Percentiles rank a stretch among this genome's conserved stretches.
Evolutionary conservation across 805 yeast genomes (phyloP).

Genomic region (Lipomyces japonicus): DNA sequence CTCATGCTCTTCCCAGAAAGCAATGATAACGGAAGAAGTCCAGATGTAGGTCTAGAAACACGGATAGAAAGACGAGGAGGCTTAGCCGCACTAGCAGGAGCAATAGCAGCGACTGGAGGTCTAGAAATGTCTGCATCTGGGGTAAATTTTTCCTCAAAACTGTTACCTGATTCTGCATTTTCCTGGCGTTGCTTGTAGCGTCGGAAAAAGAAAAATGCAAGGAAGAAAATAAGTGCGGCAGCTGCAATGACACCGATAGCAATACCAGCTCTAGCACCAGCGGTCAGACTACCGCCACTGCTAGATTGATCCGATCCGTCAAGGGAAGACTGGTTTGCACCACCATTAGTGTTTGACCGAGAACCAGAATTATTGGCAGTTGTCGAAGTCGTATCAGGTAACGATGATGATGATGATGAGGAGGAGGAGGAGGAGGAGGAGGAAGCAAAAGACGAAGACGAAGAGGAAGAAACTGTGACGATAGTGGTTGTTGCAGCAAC

Average conservation of each 20-base stretch:
- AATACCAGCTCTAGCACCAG: slow-evolving; percentile 27
- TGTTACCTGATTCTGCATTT: slow-evolving; percentile 1
- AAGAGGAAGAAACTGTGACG: background rate
- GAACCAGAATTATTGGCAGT: slow-evolving; percentile 85
- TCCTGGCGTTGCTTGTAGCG: slow-evolving; percentile 10
- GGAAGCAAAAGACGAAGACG: slow-evolving; percentile 5
- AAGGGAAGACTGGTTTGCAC: slow-evolving; percentile 87
- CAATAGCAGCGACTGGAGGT: background rate
- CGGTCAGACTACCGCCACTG: slow-evolving; percentile 13
- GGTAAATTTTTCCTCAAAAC: slow-evolving; percentile 1
- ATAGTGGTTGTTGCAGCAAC: slow-evolving; percentile 11
- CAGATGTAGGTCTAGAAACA: slow-evolving; percentile 21
- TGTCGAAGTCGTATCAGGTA: background rate
- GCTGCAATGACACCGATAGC: slow-evolving; percentile 24
- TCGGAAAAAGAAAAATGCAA: slow-evolving; percentile 21
- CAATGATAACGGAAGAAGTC: slow-evolving; percentile 25
- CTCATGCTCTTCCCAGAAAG: slow-evolving; percentile 24
- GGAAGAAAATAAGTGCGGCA: slow-evolving; percentile 8
- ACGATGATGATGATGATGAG: background rate
- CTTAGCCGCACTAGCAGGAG: slow-evolving; percentile 7
- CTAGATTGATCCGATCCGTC: slow-evolving; percentile 49
- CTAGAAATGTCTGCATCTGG: too few relatives aligned
- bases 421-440: background rate
- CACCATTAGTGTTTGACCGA: slow-evolving; percentile 92
- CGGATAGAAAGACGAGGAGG: slow-evolving; percentile 27